phyloP scores from a whole-genome alignment of 2,329 filamentous ascomycete species.

The Cladosporium sp. region DNA sequence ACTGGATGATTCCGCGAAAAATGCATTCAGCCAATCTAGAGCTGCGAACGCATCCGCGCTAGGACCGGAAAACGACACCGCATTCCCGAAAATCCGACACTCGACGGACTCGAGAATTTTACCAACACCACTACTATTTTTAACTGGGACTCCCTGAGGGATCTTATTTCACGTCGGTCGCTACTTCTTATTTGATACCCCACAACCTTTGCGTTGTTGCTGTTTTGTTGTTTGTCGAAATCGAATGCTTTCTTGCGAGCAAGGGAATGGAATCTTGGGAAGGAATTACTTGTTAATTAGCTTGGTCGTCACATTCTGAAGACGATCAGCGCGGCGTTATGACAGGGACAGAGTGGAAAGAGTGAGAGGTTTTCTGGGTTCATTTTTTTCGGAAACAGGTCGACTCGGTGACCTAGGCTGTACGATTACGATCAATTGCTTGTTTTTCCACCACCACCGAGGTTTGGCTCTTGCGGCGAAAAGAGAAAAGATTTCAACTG shows the following conservation, averaged over 20 bases:
- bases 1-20: neutral
- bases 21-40: neutral
- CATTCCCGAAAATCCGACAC: no score
- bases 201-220: conserved; percentile 8
- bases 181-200: conserved; percentile 31
- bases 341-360: neutral
- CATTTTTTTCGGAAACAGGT: neutral
- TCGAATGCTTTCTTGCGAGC: neutral
- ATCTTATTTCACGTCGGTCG: conserved; percentile 28
- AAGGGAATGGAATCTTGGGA: neutral
- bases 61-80: neutral
- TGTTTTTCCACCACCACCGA: neutral
- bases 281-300: neutral
- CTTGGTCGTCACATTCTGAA: neutral
- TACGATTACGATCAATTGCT: neutral
- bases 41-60: neutral
- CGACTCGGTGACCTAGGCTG: neutral
- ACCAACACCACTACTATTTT: neutral
- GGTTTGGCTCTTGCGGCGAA: no score
- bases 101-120: no score
- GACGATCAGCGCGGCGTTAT: conserved; percentile 7
- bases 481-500: no score
- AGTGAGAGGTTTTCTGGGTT: neutral
- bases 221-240: neutral
- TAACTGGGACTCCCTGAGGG: neutral